Percentiles rank a stretch among this genome's conserved stretches.
Conservation (phyloP, 2,329 filamentous ascomycete species). For the Bipolaris zeicola region DNA sequence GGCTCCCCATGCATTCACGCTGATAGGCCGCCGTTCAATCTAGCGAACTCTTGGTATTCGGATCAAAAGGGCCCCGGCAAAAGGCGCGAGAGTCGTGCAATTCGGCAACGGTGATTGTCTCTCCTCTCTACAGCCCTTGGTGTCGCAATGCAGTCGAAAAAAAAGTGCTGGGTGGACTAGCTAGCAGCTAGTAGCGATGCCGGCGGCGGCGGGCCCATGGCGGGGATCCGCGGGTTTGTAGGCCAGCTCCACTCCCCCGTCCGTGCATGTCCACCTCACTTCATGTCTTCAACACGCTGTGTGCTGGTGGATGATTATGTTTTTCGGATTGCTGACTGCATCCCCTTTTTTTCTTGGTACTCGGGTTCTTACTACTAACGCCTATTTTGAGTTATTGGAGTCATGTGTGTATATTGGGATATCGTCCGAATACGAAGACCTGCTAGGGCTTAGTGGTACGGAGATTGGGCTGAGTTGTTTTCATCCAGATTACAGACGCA, state of each 20-base stretch:
- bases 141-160: slow-evolving; percentile 21
- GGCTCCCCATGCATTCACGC: slow-evolving; percentile 32
- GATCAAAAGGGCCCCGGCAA: slow-evolving; percentile 19
- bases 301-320: slow-evolving; percentile 6
- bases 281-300: slow-evolving; percentile 19
- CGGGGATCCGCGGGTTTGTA: slow-evolving; percentile 18
- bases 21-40: slow-evolving; percentile 6
- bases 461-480: neutral
- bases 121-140: slow-evolving; percentile 9
- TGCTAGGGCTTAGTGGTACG: neutral
- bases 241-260: slow-evolving; percentile 11
- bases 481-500: slow-evolving; percentile 4
- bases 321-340: neutral
- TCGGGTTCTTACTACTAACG: slow-evolving; percentile 1
- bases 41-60: slow-evolving; percentile 20
- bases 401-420: slow-evolving; percentile 6
- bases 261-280: slow-evolving; percentile 30
- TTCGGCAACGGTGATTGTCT: slow-evolving; percentile 12
- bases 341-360: neutral
- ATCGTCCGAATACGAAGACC: slow-evolving; percentile 1
- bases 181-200: slow-evolving; percentile 12
- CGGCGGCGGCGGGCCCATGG: slow-evolving; percentile 18
- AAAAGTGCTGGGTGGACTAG: too few relatives aligned
- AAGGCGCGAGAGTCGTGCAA: slow-evolving; percentile 21
- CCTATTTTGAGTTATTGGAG: neutral